Evolutionary conservation across 805 yeast genomes (phyloP).

Genomic region (Candida mattraensis): DNA sequence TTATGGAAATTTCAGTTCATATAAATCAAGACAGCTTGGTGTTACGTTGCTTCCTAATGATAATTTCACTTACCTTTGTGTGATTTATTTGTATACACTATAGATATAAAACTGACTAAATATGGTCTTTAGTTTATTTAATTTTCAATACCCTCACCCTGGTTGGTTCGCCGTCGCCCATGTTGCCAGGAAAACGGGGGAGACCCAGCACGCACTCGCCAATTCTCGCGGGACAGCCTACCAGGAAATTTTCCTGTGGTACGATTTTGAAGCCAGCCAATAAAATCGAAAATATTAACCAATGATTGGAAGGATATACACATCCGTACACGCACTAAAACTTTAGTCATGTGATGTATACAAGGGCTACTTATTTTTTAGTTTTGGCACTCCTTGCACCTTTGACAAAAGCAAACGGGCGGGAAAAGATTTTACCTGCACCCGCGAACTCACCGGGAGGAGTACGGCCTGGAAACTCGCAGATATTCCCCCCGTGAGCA

Average conservation of each 20-base stretch:
- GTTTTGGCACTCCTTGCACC: background rate
- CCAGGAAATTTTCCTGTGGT: slow-evolving; percentile 7
- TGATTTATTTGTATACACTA: background rate
- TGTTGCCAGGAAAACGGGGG: no score
- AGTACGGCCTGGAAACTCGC: no score
- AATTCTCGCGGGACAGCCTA: slow-evolving; percentile 3
- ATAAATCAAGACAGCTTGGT: background rate
- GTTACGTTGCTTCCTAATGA: background rate
- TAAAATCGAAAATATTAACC: slow-evolving; percentile 15
- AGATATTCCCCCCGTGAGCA: no score
- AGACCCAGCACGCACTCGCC: slow-evolving; percentile 2
- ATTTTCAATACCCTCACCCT: slow-evolving; percentile 6
- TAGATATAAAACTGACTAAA: no score
- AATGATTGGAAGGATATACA: slow-evolving; percentile 1
- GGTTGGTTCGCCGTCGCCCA: slow-evolving; percentile 12
- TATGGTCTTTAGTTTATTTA: slow-evolving; percentile 10
- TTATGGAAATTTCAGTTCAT: no score
- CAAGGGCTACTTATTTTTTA: background rate
- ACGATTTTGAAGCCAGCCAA: slow-evolving; percentile 18
- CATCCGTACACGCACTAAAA: slow-evolving; percentile 7
- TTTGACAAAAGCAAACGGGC: no score
- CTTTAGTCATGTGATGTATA: no score
- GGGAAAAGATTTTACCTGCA: no score
- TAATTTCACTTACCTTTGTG: slow-evolving; percentile 5
- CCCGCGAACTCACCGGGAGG: no score